phyloP scores from a whole-genome alignment of 495 filamentous ascomycete species.

The Penicillium paxilli region DNA sequence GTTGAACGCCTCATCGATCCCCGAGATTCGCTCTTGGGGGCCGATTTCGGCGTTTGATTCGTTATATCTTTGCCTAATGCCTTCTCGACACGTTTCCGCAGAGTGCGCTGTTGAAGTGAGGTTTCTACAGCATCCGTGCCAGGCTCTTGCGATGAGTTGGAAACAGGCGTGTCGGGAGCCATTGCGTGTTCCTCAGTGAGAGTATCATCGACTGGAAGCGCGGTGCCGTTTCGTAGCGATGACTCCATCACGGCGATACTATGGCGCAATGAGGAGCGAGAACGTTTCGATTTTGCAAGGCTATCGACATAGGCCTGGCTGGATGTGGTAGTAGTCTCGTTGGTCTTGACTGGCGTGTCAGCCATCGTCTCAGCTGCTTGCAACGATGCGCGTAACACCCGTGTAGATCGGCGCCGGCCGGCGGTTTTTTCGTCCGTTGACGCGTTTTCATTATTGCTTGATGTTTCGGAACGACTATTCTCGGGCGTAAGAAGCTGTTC shows the following conservation, averaged over 20 bases:
- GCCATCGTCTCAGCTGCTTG: conserved; percentile 30
- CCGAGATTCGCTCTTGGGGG: conserved; percentile 14
- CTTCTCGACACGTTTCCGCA: conserved; percentile 51
- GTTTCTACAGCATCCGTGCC: conserved; percentile 34
- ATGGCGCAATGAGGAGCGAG: conserved; percentile 39
- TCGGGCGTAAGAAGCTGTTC: conserved; percentile 50
- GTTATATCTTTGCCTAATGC: conserved; percentile 48
- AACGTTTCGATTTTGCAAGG: conserved; percentile 32
- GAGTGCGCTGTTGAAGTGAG: conserved; percentile 41
- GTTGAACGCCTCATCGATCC: conserved; percentile 34
- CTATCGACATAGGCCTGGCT: conserved; percentile 41
- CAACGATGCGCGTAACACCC: conserved; percentile 44
- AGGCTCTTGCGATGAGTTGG: conserved; percentile 41
- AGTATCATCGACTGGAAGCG: conserved; percentile 29
- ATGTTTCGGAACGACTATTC: conserved; percentile 50
- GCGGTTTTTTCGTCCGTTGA: conserved; percentile 41
- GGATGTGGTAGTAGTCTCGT: conserved; percentile 37
- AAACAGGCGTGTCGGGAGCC: conserved; percentile 42
- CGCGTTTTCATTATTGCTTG: conserved; percentile 50
- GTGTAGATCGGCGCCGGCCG: conserved; percentile 41
- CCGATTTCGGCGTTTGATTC: conserved; percentile 10
- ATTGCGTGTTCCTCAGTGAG: conserved; percentile 37
- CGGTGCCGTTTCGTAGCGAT: conserved; percentile 35
- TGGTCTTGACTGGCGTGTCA: conserved; percentile 18
- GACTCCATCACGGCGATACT: conserved; percentile 50